These are phyloP conservation scores for Pythium utonaiense DNA, from an alignment of 352 stramenopile species.

Conservation along the genomic window DNA sequence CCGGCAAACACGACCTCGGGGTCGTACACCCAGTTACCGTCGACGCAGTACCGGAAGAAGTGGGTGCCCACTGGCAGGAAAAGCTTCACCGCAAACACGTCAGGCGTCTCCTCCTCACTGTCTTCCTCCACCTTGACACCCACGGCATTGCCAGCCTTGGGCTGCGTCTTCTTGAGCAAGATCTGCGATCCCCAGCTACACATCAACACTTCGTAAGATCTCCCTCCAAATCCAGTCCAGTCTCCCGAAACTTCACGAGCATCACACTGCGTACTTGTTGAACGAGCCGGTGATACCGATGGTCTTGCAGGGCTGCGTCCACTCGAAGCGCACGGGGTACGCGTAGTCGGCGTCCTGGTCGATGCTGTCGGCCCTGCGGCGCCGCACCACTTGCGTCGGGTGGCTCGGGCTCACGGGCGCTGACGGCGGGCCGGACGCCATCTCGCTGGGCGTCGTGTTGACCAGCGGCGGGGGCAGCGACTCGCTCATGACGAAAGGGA, in stretches of 20 bases:
- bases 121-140: constrained; percentile 6
- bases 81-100: constrained; percentile 39
- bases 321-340: constrained; percentile 63
- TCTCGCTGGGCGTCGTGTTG: not conserved
- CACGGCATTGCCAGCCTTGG: constrained; percentile 6
- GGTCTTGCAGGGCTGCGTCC: constrained; percentile 43
- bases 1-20: constrained; percentile 76
- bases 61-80: constrained; percentile 65
- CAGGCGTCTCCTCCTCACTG: constrained; percentile 6
- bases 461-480: constrained; percentile 6
- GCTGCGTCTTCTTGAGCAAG: constrained; percentile 31
- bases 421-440: constrained; percentile 5
- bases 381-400: constrained; percentile 9
- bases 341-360: constrained; percentile 41
- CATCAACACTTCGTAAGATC: not conserved
- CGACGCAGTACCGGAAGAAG: constrained; percentile 78
- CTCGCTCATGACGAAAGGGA: constrained; percentile 7
- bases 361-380: constrained; percentile 25
- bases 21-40: constrained; percentile 82
- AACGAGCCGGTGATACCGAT: constrained; percentile 77
- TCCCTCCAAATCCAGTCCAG: too few species aligned
- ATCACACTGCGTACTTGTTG: constrained; percentile 58
- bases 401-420: constrained; percentile 17
- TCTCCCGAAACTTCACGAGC: not conserved
- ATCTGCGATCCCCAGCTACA: constrained; percentile 79